Evolutionary conservation across 331 rosid species (phyloP).

Genomic region (Arachis monticola): DNA sequence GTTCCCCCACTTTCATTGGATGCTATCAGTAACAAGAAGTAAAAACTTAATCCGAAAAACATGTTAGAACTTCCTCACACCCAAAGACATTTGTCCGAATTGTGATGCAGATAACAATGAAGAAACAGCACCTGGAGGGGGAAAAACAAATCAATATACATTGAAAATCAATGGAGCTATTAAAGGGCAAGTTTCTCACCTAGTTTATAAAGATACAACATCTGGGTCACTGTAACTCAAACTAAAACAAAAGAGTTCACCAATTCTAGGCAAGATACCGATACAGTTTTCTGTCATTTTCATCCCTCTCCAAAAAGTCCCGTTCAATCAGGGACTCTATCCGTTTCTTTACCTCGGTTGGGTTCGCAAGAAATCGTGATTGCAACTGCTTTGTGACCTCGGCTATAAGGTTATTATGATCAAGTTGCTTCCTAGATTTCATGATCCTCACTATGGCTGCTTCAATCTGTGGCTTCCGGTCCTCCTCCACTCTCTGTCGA

Average conservation of each 20-base stretch:
- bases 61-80: too few relatives aligned
- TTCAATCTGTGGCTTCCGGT: constrained; percentile 83
- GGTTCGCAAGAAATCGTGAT: constrained; percentile 67
- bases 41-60: too few relatives aligned
- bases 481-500: constrained; percentile 86
- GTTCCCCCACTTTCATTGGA: too few relatives aligned
- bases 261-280: constrained; percentile 70
- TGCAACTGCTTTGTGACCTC: constrained; percentile 84
- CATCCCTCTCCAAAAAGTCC: constrained; percentile 79
- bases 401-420: constrained; percentile 69
- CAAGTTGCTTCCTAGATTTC: constrained; percentile 70
- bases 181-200: constrained; percentile 28
- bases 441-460: constrained; percentile 77
- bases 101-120: background rate
- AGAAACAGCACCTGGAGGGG: constrained; percentile 13
- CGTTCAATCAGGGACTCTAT: constrained; percentile 79
- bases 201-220: constrained; percentile 31
- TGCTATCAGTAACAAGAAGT: too few relatives aligned
- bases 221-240: background rate
- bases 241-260: background rate
- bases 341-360: constrained; percentile 69
- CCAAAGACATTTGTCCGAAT: background rate
- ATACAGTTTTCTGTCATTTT: constrained; percentile 65
- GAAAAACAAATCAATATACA: constrained; percentile 35
- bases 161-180: constrained; percentile 32